Evolutionary conservation across 1,284 basidiomycete species (phyloP).

Genomic region (Microstroma glucosiphilum): DNA sequence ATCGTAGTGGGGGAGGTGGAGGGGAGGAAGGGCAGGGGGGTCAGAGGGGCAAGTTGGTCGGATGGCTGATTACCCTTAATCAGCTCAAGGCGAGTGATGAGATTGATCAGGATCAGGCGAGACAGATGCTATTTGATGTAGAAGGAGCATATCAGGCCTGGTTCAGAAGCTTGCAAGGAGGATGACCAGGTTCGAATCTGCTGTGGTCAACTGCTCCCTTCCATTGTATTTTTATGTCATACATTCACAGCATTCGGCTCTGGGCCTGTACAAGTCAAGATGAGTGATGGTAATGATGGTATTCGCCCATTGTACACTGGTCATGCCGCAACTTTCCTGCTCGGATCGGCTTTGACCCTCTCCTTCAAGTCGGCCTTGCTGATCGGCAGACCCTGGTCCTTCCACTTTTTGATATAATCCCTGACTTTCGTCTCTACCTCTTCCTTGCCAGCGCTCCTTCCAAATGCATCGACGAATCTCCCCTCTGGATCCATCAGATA

Average conservation of each 20-base stretch:
- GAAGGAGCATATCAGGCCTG: slow-evolving; percentile 95
- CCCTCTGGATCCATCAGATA: slow-evolving; percentile 87
- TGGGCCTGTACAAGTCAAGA: too few species aligned
- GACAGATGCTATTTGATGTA: slow-evolving; percentile 93
- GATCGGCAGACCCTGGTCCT: slow-evolving; percentile 40
- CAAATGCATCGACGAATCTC: slow-evolving; percentile 88
- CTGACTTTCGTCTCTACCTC: slow-evolving; percentile 62
- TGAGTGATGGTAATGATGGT: too few species aligned
- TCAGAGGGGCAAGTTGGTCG: slow-evolving; percentile 82
- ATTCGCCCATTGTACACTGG: too few species aligned
- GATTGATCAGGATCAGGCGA: slow-evolving; percentile 86
- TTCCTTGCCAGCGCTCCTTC: slow-evolving; percentile 68
- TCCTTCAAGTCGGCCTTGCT: slow-evolving; percentile 58
- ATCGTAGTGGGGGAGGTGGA: slow-evolving; percentile 27
- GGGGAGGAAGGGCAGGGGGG: slow-evolving; percentile 84
- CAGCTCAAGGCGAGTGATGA: slow-evolving; percentile 96
- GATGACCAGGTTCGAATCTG: neutral
- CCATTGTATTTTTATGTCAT: too few species aligned
- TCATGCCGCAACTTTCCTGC: slow-evolving; percentile 55
- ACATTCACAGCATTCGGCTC: too few species aligned
- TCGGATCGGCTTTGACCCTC: slow-evolving; percentile 75
- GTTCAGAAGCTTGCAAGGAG: slow-evolving; percentile 67
- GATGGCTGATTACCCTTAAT: slow-evolving; percentile 93
- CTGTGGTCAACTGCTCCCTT: too few species aligned
- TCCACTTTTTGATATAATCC: slow-evolving; percentile 57